phyloP scores from a whole-genome alignment of 176 grass and related monocot species.

The Ananas comosus region DNA sequence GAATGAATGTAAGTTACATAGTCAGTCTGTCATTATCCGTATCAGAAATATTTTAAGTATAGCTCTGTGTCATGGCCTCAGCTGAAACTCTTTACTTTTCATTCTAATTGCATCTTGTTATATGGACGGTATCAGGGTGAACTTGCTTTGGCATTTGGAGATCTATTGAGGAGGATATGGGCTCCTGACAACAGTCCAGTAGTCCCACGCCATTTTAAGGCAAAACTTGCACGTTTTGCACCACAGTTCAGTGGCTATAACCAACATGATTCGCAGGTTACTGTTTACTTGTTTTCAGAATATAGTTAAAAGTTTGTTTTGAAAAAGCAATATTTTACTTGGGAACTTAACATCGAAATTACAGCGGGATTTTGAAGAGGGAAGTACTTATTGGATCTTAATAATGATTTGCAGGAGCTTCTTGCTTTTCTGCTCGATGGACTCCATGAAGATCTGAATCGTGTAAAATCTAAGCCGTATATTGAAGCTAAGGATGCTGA shows the following conservation, averaged over 20 bases:
- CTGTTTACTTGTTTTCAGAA: slow-evolving; percentile 12
- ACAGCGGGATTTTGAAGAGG: neutral
- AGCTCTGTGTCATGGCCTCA: neutral
- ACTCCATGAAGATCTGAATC: slow-evolving; percentile 95
- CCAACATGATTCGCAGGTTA: slow-evolving; percentile 98
- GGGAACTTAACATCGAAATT: neutral
- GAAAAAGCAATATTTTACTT: neutral
- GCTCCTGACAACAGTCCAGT: slow-evolving; percentile 44
- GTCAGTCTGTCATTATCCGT: neutral
- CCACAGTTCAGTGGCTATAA: slow-evolving; percentile 92
- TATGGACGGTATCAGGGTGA: slow-evolving; percentile 56
- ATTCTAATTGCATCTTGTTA: neutral
- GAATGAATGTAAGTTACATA: slow-evolving; percentile 63
- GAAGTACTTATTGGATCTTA: neutral
- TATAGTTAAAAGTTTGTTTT: neutral
- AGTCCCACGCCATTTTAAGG: slow-evolving; percentile 68
- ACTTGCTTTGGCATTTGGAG: slow-evolving; percentile 94
- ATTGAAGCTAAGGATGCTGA: slow-evolving; percentile 82
- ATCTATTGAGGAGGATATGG: slow-evolving; percentile 76
- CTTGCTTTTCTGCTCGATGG: slow-evolving; percentile 97
- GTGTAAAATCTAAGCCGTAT: slow-evolving; percentile 91
- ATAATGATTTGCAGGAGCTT: slow-evolving; percentile 49
- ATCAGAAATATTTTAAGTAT: no score
- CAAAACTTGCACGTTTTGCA: slow-evolving; percentile 81
- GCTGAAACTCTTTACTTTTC: neutral